Base-by-base conservation (phyloP, 768 basidiomycete genomes). In the Serendipita sp. region DNA sequence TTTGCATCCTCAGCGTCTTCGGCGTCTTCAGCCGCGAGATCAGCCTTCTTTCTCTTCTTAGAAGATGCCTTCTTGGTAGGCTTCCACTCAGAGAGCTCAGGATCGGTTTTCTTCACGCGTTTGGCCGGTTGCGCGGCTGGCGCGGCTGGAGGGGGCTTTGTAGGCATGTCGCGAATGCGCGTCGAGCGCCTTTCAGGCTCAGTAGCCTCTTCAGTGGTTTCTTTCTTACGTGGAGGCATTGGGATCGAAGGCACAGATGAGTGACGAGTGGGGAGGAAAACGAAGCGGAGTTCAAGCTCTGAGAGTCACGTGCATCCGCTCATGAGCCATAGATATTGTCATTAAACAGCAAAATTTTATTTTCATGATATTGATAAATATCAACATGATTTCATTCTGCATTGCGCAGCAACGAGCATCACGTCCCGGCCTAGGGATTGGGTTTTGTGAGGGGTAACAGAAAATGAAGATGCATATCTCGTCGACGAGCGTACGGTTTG, bases 131-230 rank as follows among this genome's bases (percentile, higher is more conserved):
- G n/a, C 28, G 56, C 28, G 16, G 52, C 65, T 15, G 65, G 52
- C 15, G 64, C 48, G 10, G 64, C 63, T 34, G 64, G 44, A 2
- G 64, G 48, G 7, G 64, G 56, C 54, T 36, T 36, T 23, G 52
- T 23, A n/a, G 65, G 65, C 44, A 45, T 44, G 35, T 65, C 65
- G 16, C 54, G 54, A 16, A 65, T 54, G 34, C 65, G 54, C 7
- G 65, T 65, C 3, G 65, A 65, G 44, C 65, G 65, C 5, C 65
- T 35, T n/a, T 41, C 58, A 8, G 65, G 65, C 66, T 73, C 65
- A n/a, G 68, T 65, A 51, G 73, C 64, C 41, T 73, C 78, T 71
- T 80, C 83, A 54, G 75, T 73, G 45, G 72, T 72, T 35, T 74
- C 72, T 67, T 77, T 74, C 64, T 71, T 71, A 15, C 70, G 69